Conservation (phyloP, 306 rosid species). For the Vigna reflexopilosa region DNA sequence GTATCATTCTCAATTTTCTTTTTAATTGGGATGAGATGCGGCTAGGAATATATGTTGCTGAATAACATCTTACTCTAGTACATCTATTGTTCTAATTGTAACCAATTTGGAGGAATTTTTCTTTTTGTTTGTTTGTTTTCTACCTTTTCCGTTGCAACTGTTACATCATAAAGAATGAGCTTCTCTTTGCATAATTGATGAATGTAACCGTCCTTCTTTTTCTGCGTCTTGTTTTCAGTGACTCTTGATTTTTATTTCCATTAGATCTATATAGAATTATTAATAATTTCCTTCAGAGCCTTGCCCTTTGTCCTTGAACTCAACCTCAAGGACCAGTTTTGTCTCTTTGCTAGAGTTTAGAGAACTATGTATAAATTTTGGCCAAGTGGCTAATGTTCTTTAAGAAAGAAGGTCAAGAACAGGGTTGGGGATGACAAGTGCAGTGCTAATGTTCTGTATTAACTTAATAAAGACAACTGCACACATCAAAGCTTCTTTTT, state of each 20-base stretch:
- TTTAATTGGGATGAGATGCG: neutral
- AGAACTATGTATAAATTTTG: constrained; percentile 36
- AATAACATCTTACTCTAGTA: constrained; percentile 4
- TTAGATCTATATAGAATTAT: neutral
- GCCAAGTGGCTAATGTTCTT: constrained; percentile 26
- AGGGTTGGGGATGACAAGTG: constrained; percentile 18
- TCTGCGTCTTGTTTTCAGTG: neutral
- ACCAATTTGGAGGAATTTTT: neutral
- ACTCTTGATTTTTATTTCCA: neutral
- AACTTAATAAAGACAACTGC: neutral
- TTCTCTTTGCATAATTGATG: constrained; percentile 1
- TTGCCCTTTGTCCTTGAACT: constrained; percentile 15
- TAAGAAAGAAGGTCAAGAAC: constrained; percentile 1
- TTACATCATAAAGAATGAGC: neutral
- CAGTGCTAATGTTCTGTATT: constrained; percentile 9
- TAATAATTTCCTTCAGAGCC: constrained; percentile 11
- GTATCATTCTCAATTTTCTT: constrained; percentile 1
- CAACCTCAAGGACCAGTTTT: neutral
- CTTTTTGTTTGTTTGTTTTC: neutral
- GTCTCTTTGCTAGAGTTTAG: neutral
- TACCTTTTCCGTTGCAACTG: constrained; percentile 10
- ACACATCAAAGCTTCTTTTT: neutral
- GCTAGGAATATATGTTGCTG: neutral
- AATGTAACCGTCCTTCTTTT: constrained; percentile 16
- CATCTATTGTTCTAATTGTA: constrained; percentile 22